Conservation (phyloP, 1,284 basidiomycete species). For the Ganoderma sinense region DNA sequence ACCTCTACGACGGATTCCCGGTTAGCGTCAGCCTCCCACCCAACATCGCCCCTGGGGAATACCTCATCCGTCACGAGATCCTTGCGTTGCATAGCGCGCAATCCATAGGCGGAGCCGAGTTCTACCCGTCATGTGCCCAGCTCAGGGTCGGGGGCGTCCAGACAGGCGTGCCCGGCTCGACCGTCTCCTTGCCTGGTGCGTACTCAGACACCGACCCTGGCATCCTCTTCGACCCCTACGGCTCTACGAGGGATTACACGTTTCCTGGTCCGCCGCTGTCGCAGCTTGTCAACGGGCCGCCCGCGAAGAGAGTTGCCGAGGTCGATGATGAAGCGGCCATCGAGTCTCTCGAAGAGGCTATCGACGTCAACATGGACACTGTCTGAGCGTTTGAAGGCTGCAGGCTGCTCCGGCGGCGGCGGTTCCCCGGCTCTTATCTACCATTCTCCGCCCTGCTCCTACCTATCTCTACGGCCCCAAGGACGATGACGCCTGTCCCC, state of each 20-base stretch:
- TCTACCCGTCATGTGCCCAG: constrained; percentile 74
- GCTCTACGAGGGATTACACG: constrained; percentile 38
- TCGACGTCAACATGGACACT: background rate
- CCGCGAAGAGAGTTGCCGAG: background rate
- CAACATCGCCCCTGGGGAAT: constrained; percentile 64
- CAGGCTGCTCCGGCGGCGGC: background rate
- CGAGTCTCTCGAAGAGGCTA: background rate
- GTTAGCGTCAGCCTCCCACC: constrained; percentile 60
- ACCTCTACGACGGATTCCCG: constrained; percentile 43
- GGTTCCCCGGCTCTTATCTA: background rate
- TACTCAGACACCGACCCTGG: constrained; percentile 70
- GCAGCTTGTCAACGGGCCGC: constrained; percentile 26
- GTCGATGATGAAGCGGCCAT: background rate
- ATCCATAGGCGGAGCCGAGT: constrained; percentile 64
- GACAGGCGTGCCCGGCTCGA: constrained; percentile 47
- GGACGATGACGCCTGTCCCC: background rate
- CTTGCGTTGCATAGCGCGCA: constrained; percentile 70
- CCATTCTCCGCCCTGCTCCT: background rate
- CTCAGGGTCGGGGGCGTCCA: constrained; percentile 62
- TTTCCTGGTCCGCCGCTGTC: constrained; percentile 49
- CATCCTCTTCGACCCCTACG: constrained; percentile 51
- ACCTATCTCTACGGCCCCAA: background rate
- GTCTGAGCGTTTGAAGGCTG: background rate
- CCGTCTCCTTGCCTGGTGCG: constrained; percentile 68
- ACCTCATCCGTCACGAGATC: constrained; percentile 71